Percentiles rank a stretch among this genome's conserved stretches.
phyloP scores from a whole-genome alignment of 1,139 yeast genomes.

The Tardiomyces blankii region DNA sequence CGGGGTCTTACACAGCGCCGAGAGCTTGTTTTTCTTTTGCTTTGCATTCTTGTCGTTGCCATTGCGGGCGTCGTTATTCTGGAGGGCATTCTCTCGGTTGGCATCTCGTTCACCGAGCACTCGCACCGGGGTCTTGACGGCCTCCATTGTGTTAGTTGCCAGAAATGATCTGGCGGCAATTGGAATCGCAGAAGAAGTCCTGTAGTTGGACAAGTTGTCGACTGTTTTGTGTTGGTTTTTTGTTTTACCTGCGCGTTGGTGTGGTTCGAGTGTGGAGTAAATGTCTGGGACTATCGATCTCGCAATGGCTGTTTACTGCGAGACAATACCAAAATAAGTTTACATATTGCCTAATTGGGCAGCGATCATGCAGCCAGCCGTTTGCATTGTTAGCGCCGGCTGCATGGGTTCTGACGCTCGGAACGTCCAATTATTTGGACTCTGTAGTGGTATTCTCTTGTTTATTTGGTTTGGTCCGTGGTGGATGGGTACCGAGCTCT shows the following conservation, averaged over 20 bases:
- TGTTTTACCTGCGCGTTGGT: slow-evolving; percentile 42
- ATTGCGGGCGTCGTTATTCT: background rate
- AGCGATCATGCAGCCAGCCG: background rate
- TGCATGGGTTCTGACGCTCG: too few species aligned
- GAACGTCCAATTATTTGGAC: too few species aligned
- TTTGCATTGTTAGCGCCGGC: too few species aligned
- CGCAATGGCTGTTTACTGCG: slow-evolving; percentile 19
- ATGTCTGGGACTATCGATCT: slow-evolving; percentile 7
- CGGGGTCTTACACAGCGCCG: slow-evolving; percentile 82
- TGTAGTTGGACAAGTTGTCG: slow-evolving; percentile 63
- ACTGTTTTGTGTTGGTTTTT: slow-evolving; percentile 63
- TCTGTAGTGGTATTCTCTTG: too few species aligned
- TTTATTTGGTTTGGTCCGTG: too few species aligned
- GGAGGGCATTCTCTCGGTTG: slow-evolving; percentile 3
- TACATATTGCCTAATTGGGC: slow-evolving; percentile 9
- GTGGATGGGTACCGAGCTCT: too few species aligned
- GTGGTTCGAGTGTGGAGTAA: background rate
- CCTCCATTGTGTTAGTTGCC: slow-evolving; percentile 3
- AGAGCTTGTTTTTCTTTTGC: slow-evolving; percentile 73
- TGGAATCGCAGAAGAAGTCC: slow-evolving; percentile 24
- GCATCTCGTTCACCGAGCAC: slow-evolving; percentile 6
- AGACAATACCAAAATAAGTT: slow-evolving; percentile 1
- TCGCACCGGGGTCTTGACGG: slow-evolving; percentile 6
- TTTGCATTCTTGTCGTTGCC: slow-evolving; percentile 15
- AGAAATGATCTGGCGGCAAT: slow-evolving; percentile 32